A percentile compares a stretch with the other conserved stretches of the same genome.
These are phyloP conservation scores for Russula abietina DNA, from an alignment of 768 basidiomycete species.

Conservation along the genomic window DNA sequence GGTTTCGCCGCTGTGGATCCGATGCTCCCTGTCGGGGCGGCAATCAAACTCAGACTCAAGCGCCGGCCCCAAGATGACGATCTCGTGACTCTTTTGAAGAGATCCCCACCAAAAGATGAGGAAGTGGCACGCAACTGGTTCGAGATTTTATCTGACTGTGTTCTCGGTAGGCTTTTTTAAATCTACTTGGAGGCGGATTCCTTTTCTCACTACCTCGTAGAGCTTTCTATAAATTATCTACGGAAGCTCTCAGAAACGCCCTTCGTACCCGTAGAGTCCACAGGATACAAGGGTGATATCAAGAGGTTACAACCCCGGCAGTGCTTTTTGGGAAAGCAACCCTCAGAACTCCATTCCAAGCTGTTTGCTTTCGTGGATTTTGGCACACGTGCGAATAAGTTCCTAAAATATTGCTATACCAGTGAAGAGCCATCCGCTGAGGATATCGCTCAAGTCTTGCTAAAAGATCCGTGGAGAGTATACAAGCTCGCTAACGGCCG, in stretches of 20 bases:
- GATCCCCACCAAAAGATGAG: slow-evolving; percentile 49
- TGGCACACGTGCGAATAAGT: slow-evolving; percentile 71
- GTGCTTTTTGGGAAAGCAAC: slow-evolving; percentile 53
- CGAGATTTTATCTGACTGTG: slow-evolving; percentile 54
- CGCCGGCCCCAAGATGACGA: slow-evolving; percentile 60
- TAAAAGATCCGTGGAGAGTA: slow-evolving; percentile 65
- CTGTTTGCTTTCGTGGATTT: slow-evolving; percentile 89
- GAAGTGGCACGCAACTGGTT: slow-evolving; percentile 61
- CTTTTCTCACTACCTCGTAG: slow-evolving; percentile 32
- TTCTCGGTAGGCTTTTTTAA: slow-evolving; percentile 45
- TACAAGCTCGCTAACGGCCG: slow-evolving; percentile 64
- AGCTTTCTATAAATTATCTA: slow-evolving; percentile 52
- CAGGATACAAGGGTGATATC: slow-evolving; percentile 28
- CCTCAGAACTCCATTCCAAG: slow-evolving; percentile 63
- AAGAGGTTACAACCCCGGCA: slow-evolving; percentile 46
- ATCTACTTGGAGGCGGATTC: not conserved
- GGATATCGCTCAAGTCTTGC: slow-evolving; percentile 65
- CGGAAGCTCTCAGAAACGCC: slow-evolving; percentile 47
- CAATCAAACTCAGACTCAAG: slow-evolving; percentile 58
- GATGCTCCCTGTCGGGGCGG: slow-evolving; percentile 43
- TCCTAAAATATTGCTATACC: slow-evolving; percentile 82
- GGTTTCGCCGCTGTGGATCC: slow-evolving; percentile 69
- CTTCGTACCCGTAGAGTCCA: slow-evolving; percentile 57
- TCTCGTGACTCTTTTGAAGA: slow-evolving; percentile 53
- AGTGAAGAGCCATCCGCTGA: slow-evolving; percentile 81